A percentile compares a stretch with the other conserved stretches of the same genome.
Evolutionary conservation across 2,329 filamentous ascomycete species (phyloP).

Genomic region (Bisporella sp.): DNA sequence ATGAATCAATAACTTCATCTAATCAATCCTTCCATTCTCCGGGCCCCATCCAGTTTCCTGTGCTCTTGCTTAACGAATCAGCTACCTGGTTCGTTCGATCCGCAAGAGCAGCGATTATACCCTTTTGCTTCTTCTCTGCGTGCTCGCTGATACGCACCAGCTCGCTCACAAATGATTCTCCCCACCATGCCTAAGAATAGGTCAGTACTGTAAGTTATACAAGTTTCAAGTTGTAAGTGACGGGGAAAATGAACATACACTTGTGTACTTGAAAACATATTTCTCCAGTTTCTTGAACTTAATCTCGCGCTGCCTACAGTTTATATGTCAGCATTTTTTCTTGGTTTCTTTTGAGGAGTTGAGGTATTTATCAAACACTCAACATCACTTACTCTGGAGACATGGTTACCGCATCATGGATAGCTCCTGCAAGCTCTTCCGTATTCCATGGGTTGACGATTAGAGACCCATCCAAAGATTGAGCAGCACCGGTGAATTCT

Average conservation of each 20-base stretch:
- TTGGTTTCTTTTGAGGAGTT: no score
- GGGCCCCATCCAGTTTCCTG: neutral
- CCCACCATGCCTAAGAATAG: slow-evolving; percentile 71
- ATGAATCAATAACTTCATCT: neutral
- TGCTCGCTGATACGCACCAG: slow-evolving; percentile 38
- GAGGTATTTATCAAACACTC: no score
- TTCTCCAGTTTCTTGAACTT: slow-evolving; percentile 91
- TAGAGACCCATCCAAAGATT: slow-evolving; percentile 85
- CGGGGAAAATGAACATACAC: slow-evolving; percentile 33
- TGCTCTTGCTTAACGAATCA: neutral
- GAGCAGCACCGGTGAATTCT: slow-evolving; percentile 92
- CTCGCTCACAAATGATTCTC: slow-evolving; percentile 83
- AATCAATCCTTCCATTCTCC: neutral
- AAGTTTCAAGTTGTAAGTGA: no score
- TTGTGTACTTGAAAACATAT: slow-evolving; percentile 97
- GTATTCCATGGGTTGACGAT: slow-evolving; percentile 99
- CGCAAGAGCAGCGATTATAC: neutral
- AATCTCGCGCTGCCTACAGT: slow-evolving; percentile 54
- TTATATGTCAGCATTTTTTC: no score
- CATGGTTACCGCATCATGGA: slow-evolving; percentile 97
- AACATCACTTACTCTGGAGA: slow-evolving; percentile 51
- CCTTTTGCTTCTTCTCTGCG: slow-evolving; percentile 25
- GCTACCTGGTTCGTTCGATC: neutral
- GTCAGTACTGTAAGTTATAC: neutral
- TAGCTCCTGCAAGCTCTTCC: slow-evolving; percentile 85